Percentiles rank a stretch among this genome's conserved stretches.
Evolutionary conservation across 2,329 filamentous ascomycete species (phyloP).

Genomic region (Alternaria infectoria): DNA sequence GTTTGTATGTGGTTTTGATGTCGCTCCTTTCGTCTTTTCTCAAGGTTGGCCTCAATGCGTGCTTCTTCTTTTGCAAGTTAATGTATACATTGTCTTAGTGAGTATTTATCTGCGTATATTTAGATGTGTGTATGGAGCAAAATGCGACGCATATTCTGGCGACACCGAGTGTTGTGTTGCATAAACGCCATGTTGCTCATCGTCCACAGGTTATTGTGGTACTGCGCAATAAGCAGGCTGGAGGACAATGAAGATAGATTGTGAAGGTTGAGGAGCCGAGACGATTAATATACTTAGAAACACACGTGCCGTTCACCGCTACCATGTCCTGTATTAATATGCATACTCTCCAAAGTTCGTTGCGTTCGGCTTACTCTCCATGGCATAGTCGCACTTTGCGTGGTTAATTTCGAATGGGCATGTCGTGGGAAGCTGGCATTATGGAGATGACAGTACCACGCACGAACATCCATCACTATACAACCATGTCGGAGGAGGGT

Average conservation of each 20-base stretch:
- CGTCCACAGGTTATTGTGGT: neutral
- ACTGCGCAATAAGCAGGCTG: neutral
- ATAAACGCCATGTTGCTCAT: no score
- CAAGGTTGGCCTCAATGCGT: neutral
- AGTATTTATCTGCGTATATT: neutral
- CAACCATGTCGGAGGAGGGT: neutral
- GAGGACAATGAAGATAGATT: neutral
- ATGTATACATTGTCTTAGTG: neutral
- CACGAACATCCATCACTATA: neutral
- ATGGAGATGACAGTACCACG: neutral
- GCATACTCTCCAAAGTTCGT: neutral
- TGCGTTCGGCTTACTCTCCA: neutral
- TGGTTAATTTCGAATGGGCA: neutral
- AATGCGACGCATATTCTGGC: neutral
- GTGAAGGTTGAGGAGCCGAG: neutral
- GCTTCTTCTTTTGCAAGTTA: neutral
- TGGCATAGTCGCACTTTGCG: neutral
- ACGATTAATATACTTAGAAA: neutral
- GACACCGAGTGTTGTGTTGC: neutral
- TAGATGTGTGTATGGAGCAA: neutral
- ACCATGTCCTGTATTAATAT: fast-evolving
- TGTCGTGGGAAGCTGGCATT: neutral
- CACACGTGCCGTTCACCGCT: neutral
- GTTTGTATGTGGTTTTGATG: neutral
- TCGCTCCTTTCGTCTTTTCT: neutral